Conservation (phyloP, 192 early-diverging fungal species). For the Backusella psychrophila region DNA sequence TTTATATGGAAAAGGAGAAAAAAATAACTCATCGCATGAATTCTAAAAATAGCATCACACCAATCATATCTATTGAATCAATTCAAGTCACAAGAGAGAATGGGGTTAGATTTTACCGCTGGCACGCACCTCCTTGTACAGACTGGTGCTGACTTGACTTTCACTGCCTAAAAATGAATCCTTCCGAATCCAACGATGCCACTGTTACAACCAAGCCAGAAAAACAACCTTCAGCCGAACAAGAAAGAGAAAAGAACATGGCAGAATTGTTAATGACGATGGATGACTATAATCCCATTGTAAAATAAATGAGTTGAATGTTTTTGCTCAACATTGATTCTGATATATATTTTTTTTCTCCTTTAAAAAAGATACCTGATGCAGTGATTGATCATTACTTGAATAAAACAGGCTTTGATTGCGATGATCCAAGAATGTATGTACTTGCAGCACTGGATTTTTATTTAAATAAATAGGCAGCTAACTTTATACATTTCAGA, state of each 20-base stretch:
- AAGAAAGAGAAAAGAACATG: slow-evolving; percentile 22
- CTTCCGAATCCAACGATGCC: neutral
- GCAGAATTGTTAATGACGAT: slow-evolving; percentile 87
- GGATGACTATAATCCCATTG: slow-evolving; percentile 81
- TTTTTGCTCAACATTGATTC: neutral
- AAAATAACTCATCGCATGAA: neutral
- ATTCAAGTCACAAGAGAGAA: neutral
- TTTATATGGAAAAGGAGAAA: neutral
- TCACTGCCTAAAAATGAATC: neutral
- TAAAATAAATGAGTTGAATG: slow-evolving; percentile 24
- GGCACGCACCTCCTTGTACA: neutral
- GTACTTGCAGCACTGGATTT: neutral
- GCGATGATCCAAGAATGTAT: slow-evolving; percentile 70
- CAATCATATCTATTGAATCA: neutral
- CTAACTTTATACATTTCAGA: slow-evolving; percentile 27
- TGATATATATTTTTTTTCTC: neutral
- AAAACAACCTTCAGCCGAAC: neutral
- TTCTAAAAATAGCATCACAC: neutral
- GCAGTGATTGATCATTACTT: slow-evolving; percentile 93
- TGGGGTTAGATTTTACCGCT: neutral
- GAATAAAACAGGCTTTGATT: slow-evolving; percentile 71
- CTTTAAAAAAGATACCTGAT: slow-evolving; percentile 73
- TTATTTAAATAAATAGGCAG: neutral
- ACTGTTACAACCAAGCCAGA: neutral
- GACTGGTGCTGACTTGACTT: neutral